Percentiles rank a stretch among this genome's conserved stretches.
These are phyloP conservation scores for Annulohypoxylon maeteangense DNA, from an alignment of 495 filamentous ascomycete species.

Conservation along the genomic window DNA sequence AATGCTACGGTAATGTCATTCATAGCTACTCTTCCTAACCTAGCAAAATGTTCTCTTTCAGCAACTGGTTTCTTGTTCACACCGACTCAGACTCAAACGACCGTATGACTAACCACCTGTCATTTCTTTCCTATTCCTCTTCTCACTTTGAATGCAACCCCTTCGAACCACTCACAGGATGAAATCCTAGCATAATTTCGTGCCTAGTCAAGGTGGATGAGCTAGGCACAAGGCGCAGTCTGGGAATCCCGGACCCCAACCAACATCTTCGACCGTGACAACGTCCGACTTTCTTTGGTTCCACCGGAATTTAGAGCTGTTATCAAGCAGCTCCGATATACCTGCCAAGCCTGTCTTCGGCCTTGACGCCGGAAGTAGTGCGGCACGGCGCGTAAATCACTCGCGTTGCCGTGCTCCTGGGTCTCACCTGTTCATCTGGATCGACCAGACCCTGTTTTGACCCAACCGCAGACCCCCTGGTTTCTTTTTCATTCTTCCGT, in stretches of 20 bases:
- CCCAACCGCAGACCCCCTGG: neutral
- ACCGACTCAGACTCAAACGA: conserved; percentile 8
- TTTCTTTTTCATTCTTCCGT: neutral
- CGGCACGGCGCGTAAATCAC: conserved; percentile 13
- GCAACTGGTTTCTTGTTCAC: conserved; percentile 7
- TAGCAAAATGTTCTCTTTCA: conserved; percentile 6
- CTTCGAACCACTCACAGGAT: conserved; percentile 28
- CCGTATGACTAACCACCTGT: conserved; percentile 11
- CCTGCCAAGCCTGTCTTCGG: conserved; percentile 17
- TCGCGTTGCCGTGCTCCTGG: conserved; percentile 15
- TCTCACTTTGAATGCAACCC: conserved; percentile 32
- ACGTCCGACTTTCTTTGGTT: conserved; percentile 11
- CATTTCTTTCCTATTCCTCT: conserved; percentile 18
- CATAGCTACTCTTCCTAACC: conserved; percentile 14
- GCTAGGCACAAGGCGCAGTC: conserved; percentile 39
- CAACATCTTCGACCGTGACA: conserved; percentile 31
- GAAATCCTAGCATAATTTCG: conserved; percentile 33
- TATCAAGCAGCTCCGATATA: conserved; percentile 12
- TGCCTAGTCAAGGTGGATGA: conserved; percentile 41
- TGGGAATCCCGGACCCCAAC: conserved; percentile 38
- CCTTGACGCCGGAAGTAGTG: conserved; percentile 18
- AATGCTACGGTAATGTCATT: conserved; percentile 32
- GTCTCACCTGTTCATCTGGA: conserved; percentile 6
- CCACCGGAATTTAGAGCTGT: conserved; percentile 13
- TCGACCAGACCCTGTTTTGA: conserved; percentile 12